Conservation (phyloP, 192 early-diverging fungal genomes). For the Fimicolochytrium jonesii region DNA sequence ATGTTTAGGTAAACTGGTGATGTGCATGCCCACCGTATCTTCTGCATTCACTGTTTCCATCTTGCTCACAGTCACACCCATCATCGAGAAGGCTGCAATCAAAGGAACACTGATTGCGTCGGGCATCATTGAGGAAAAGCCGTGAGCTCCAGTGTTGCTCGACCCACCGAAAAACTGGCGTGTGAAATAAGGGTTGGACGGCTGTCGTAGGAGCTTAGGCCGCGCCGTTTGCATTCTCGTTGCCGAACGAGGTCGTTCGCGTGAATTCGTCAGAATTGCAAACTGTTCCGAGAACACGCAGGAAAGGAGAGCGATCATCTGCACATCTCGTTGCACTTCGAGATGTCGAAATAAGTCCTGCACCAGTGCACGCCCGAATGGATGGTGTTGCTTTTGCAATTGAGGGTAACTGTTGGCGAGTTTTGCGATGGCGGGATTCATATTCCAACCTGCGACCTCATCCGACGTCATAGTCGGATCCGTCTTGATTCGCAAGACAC, state of each 20-base stretch:
- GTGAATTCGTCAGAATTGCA: too few relatives aligned
- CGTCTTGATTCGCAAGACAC: too few relatives aligned
- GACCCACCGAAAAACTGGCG: not conserved
- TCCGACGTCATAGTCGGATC: too few relatives aligned
- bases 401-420: too few relatives aligned
- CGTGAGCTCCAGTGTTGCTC: not conserved
- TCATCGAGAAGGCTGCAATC: slow-evolving; percentile 10
- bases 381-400: slow-evolving; percentile 10
- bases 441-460: too few relatives aligned
- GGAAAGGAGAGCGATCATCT: slow-evolving; percentile 59
- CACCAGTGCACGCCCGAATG: slow-evolving; percentile 43
- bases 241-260: too few relatives aligned
- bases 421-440: too few relatives aligned
- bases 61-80: slow-evolving; percentile 16
- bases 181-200: not conserved
- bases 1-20: slow-evolving; percentile 14
- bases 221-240: too few relatives aligned
- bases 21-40: slow-evolving; percentile 12
- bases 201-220: too few relatives aligned
- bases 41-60: not conserved
- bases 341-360: slow-evolving; percentile 48
- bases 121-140: slow-evolving; percentile 1
- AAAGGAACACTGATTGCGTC: slow-evolving; percentile 8
- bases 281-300: slow-evolving; percentile 50
- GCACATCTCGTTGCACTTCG: slow-evolving; percentile 55